Evolutionary conservation across 805 yeast genomes (phyloP), one percentile per base, ranked within the genome.

Genomic region (Kuraishia hungarica): DNA sequence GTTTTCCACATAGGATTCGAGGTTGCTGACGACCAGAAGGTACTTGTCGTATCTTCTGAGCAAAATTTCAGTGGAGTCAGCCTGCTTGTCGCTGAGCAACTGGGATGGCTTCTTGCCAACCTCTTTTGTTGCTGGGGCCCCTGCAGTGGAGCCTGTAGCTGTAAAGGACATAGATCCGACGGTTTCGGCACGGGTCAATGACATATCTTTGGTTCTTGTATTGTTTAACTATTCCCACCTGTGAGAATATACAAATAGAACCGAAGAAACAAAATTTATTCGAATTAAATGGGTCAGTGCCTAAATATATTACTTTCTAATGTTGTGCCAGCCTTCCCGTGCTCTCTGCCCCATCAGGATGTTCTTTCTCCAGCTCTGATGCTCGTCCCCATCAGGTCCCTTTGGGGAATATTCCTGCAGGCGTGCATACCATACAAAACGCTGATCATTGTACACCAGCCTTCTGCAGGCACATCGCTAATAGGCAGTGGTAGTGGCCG

Each of bases 31-130:
- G 19, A 69, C 54, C 19, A 61, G 53, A 2, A 63, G 39, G 53
- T 65, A 69, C 54, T 68, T 68, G 13, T 60, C 64, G 51, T 64
- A 64, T 52, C 73, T 59, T 23, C 61, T 61, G 15, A 56, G 52
- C 1, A 69, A 43, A 1, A 68, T n/a, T 2, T 59, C 52, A 1
- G 69, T 57, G 1, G 72, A 65, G 51, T 68, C 68, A 1, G 69
- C 70, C 10, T 56, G 56, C 2, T 53, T 35, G 2, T 58, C 46
- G n/a, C 50, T 56, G 2, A 61, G 46, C 35, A 63, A 51, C n/a
- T 21, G 21, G 51, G 51, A 22, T 17, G 43, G 26, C 29, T 20
- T 26, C 17, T 21, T 19, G 39, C 29, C 43, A 8, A 54, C 50
- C 47, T 51, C 51, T 56, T 51, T 54, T 43, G 20, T 19, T 11